A percentile compares a stretch with the other conserved stretches of the same genome.
phyloP scores from a whole-genome alignment of 768 basidiomycete species.

The Postia placenta region DNA sequence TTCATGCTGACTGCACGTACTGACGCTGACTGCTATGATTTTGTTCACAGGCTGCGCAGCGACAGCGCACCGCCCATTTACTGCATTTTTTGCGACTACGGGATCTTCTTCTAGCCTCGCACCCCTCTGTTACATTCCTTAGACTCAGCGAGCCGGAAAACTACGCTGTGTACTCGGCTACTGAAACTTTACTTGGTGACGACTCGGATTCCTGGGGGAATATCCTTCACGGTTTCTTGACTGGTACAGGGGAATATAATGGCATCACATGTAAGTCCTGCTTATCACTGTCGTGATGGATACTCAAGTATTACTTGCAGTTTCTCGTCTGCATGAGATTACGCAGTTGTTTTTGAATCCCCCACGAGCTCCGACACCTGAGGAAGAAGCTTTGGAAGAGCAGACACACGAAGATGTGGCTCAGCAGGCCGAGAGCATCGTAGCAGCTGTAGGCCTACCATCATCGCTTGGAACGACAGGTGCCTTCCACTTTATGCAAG shows the following conservation, averaged over 20 bases:
- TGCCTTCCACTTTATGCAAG: conserved; percentile 78
- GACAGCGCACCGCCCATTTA: conserved; percentile 41
- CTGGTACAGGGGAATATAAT: conserved; percentile 51
- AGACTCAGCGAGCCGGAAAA: conserved; percentile 47
- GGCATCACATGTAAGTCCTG: conserved; percentile 57
- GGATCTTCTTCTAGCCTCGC: conserved; percentile 38
- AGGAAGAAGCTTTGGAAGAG: conserved; percentile 22
- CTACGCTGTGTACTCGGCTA: conserved; percentile 45
- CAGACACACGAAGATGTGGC: background rate
- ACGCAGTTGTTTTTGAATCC: conserved; percentile 47
- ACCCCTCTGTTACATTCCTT: conserved; percentile 35
- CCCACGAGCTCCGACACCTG: conserved; percentile 27
- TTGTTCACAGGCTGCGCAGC: conserved; percentile 34
- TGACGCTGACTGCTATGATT: background rate
- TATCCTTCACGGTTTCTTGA: conserved; percentile 49
- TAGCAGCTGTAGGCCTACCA: conserved; percentile 28
- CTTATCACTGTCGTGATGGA: background rate
- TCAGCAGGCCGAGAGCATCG: background rate
- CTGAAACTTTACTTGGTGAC: conserved; percentile 50
- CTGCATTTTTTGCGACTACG: conserved; percentile 58
- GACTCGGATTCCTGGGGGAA: conserved; percentile 44
- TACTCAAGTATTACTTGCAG: conserved; percentile 28
- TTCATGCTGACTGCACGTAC: no score
- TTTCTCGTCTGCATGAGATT: conserved; percentile 55
- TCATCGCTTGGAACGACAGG: conserved; percentile 36